These are phyloP conservation scores for Lathyrus oleraceus DNA, from an alignment of 306 rosid species.

Conservation along the genomic window DNA sequence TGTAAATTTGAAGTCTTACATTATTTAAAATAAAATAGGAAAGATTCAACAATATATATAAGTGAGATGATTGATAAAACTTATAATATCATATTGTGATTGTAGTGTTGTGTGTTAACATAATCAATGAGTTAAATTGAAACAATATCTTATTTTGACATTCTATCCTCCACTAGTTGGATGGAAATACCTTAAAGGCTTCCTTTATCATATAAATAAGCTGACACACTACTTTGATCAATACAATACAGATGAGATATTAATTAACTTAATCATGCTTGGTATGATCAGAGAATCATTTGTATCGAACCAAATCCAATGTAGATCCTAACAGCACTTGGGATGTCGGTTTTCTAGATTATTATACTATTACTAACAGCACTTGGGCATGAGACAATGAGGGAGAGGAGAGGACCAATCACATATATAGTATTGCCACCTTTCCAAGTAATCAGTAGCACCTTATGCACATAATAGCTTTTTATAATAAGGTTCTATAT, in stretches of 20 bases:
- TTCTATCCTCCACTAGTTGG: conserved; percentile 13
- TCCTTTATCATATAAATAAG: conserved; percentile 28
- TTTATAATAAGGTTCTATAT: conserved; percentile 26
- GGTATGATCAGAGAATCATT: conserved; percentile 40
- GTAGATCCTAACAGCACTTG: conserved; percentile 69
- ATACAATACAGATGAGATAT: conserved; percentile 21
- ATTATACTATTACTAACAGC: not conserved
- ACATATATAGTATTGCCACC: conserved; percentile 43
- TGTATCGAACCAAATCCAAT: conserved; percentile 56
- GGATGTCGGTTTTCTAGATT: conserved; percentile 71
- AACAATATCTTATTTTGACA: conserved; percentile 22
- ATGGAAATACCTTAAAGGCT: not conserved
- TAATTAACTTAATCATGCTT: conserved; percentile 32
- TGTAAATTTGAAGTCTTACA: too few species aligned
- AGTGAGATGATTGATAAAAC: too few species aligned
- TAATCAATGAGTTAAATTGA: not conserved
- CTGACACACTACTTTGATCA: conserved; percentile 20
- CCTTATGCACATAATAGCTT: not conserved
- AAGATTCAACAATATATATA: too few species aligned
- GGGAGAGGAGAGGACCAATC: not conserved
- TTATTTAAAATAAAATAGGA: too few species aligned
- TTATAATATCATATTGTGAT: too few species aligned
- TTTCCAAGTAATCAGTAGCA: conserved; percentile 62
- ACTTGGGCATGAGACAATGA: not conserved
- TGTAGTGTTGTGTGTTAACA: too few species aligned